Evolutionary conservation across 176 grass and related monocot genomes (phyloP).

Genomic region (Thinopyrum elongatum): DNA sequence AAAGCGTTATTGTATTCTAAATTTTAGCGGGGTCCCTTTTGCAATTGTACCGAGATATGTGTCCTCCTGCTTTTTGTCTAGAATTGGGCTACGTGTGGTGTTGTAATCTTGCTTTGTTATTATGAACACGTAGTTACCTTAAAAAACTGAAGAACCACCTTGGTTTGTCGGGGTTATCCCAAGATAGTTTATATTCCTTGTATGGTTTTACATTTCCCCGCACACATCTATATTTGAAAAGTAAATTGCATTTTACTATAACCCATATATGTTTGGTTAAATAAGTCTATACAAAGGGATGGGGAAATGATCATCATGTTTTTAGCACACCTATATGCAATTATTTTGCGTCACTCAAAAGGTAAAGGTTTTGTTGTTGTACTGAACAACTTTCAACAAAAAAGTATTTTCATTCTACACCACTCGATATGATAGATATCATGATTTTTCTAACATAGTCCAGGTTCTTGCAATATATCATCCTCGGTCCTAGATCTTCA

Average conservation of each 20-base stretch:
- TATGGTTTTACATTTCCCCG: not conserved
- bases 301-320: not conserved
- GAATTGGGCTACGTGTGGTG: too few relatives aligned
- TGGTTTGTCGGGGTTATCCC: not conserved
- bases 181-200: not conserved
- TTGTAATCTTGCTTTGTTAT: too few relatives aligned
- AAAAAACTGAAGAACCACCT: not conserved
- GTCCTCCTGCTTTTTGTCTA: too few relatives aligned
- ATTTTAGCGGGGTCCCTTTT: too few relatives aligned
- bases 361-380: not conserved
- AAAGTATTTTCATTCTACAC: not conserved
- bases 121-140: too few relatives aligned
- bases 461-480: not conserved
- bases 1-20: too few relatives aligned
- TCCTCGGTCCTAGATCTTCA: not conserved
- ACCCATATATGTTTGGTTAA: not conserved
- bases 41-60: too few relatives aligned
- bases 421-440: not conserved
- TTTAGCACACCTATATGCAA: not conserved
- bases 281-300: not conserved
- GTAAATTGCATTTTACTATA: not conserved
- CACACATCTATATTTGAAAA: not conserved
- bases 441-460: not conserved
- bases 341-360: not conserved
- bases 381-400: not conserved